Base-by-base conservation (phyloP, 306 rosid species). In the Chamaecrista fasciculata region DNA sequence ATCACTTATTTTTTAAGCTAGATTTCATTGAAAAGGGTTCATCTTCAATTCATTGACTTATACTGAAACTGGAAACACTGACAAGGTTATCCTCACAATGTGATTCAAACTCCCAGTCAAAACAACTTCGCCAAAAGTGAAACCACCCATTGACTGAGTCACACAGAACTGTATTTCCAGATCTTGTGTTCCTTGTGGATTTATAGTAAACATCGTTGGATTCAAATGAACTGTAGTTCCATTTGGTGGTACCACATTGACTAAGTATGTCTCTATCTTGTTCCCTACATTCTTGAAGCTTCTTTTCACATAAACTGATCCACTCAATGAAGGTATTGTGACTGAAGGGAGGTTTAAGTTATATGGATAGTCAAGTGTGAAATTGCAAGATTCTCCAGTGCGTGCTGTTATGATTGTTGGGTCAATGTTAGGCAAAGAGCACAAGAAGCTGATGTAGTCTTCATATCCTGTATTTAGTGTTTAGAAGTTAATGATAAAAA, bases 311-410 rank as follows among this genome's bases (percentile, higher is more conserved):
- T 58, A 62, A 52, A 55, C 79, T 26, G 85, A 69, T 20, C 89
- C 95, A 15, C 11, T 76, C 76, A 91, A 15, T 37, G 82, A 67
- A 18, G 97, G 79, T 73, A 88, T 49, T 39, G 98, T 90, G 6
- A 94, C 62, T 11, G 97, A 94, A 55, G 97, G 97, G 37, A 86
- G 86, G 87, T 94, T 94, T 70, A 94, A 81, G 76, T 83, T 26
- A 52, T 81, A 89, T 8, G 99, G 97, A 59, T 83, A 80, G 53
- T 80, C 62, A 50, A 85, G 82, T 3, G 89, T 33, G 37, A 53
- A 11, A 11, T 70, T 69, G 84, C 98, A 90, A 28, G 15, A 19
- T 75, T 74, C 90, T 71, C 96, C 97, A 1, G 85, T 85, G 11
- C 76, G 66, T 39, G 70, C 76, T 67, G 59, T 66, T 34, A 88